Evolutionary conservation across 345 rosid genomes (phyloP), one percentile per base, ranked within the genome.

Genomic region (Salix purpurea): DNA sequence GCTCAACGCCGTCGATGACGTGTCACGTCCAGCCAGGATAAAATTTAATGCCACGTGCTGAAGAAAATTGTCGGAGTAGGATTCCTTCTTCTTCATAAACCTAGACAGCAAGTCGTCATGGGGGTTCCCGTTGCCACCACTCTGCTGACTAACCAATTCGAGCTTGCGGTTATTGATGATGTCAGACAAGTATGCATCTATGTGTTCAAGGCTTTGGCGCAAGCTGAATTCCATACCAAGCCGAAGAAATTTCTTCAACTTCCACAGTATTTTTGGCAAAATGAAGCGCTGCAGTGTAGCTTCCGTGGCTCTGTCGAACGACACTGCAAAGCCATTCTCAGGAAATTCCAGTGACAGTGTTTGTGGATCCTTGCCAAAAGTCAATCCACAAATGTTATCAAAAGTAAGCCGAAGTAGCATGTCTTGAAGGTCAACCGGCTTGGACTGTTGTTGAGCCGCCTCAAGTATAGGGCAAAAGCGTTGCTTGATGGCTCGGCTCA

Each of bases 1-100:
- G 72, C 86, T 84, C 70, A 86, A 28, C 13, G 85, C 89, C 0
- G 80, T 83, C 2, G 89, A 86, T 71, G 89, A 86, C 54, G 87
- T 86, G 84, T 86, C 89, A 4, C 88, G 85, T 65, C 88, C 86
- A 50, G 88, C 88, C 23, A 84, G 74, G 86, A 86, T 86, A 71
- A 86, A 86, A 23, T 86, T 86, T 42, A 86, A 76, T 23, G 84
- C 86, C 76, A 86, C 86, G 15, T 86, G 83, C 66, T 84, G 85
- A 32, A 86, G 87, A 79, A 82, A 86, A 26, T 78, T 76, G 74
- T 86, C 89, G 4, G 86, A 82, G 74, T 86, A 82, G 61, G 86
- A 76, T 74, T 84, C 86, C 65, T 84, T 80, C 52, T 82, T 86
- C 81, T 73, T 82, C 83, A 86, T 86, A 40, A 86, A 86, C 67